Base-by-base conservation (phyloP, 371 early-diverging fungal species). In the Actinomortierella ambigua region DNA sequence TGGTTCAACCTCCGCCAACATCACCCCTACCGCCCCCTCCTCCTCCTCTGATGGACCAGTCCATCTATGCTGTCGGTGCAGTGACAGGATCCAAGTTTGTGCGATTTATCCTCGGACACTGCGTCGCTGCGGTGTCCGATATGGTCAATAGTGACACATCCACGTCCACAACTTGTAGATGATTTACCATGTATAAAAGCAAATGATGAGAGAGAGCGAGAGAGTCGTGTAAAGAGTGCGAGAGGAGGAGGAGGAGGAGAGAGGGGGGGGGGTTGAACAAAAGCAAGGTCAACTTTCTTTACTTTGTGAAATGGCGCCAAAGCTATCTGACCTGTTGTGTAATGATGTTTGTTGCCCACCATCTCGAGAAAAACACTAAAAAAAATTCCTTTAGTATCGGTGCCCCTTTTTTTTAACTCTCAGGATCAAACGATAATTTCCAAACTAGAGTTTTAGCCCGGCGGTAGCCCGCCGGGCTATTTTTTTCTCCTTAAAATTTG, bases 71-170 rank as follows among this genome's bases (percentile, higher is more conserved):
- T 0, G 69, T 68, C n/a, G 76, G 76, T 0, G 76, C 76, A 4
- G 62, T 76, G 22, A 69, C 76, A 3, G 76, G 76, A 17, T 68
- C 69, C 41, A 76, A 68, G 18, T 76, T 76, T 59, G 76, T 76
- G 29, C 69, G 76, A 26, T 76, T 68, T 48, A 65, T 76, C 14
- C 70, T 76, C 22, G 76, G 76, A 1, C 65, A 69, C 41, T 65
- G 76, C 1, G 47, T 69, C 18, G 76, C 69, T 2, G 57, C 69
- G n/a, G 63, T 76, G n/a, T 68, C 65, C 8, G 76, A 76, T 50
- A 73, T 73, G 14, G 41, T 73, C 5, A 58, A 47, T 40, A 58
- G 43, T 22, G 73, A 73, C 44, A 13, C 24, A 22, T 17, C 8
- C 11, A 48, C 3, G 23, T 23, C 49, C 49, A 26, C 49, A 22